These are phyloP conservation scores for Jackrogersella minutella DNA, from an alignment of 495 filamentous ascomycete genomes.

Conservation along the genomic window DNA sequence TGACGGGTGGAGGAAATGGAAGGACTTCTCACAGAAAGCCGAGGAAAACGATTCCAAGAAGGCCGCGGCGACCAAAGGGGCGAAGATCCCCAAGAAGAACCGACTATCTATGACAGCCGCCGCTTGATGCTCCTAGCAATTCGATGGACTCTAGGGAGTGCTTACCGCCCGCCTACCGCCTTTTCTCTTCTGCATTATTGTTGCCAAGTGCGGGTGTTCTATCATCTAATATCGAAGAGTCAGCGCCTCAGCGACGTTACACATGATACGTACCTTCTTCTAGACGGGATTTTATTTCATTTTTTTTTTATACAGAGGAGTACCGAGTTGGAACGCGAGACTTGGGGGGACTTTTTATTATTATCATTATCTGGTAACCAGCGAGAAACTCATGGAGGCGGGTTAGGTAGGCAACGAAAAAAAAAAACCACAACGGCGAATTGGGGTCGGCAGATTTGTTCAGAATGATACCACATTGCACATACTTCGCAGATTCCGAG, in stretches of 20 bases:
- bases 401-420: constrained; percentile 20
- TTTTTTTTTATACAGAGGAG: background rate
- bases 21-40: constrained; percentile 68
- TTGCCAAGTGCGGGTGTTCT: background rate
- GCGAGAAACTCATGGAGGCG: background rate
- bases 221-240: constrained; percentile 6
- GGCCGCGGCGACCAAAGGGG: constrained; percentile 37
- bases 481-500: background rate
- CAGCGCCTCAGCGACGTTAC: background rate
- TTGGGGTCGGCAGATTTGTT: constrained; percentile 5
- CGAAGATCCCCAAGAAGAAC: constrained; percentile 51
- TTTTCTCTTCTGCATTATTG: constrained; percentile 1
- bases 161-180: background rate
- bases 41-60: constrained; percentile 48
- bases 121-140: constrained; percentile 14
- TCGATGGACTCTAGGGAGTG: background rate
- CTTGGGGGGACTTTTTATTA: background rate
- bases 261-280: background rate
- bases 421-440: constrained; percentile 10
- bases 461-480: constrained; percentile 38
- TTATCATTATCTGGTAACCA: background rate
- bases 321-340: background rate
- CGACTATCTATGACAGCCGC: constrained; percentile 44
- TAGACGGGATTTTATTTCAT: background rate
- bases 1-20: constrained; percentile 98